Evolutionary conservation across 768 basidiomycete species (phyloP), one percentile per base, ranked within the genome.

Genomic region (Tricholoma matsutake): DNA sequence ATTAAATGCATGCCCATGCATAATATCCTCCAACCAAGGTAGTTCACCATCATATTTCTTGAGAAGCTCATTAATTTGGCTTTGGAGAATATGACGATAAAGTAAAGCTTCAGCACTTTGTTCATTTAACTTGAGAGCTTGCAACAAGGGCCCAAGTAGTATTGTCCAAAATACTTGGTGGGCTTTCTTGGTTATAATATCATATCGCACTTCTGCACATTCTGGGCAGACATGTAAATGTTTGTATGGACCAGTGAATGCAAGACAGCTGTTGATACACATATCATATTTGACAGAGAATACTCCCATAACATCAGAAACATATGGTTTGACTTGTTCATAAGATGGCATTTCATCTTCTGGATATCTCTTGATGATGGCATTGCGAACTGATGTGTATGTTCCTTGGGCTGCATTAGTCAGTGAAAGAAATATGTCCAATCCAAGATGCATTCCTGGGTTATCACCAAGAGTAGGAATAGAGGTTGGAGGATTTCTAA

Each of bases 91-190:
- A 14, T 39, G 37, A 39, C 37, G 13, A 39, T 39, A 39, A 39
- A 18, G 41, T 43, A n/a, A n/a, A 49, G 45, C 22, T 8, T 49
- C 22, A 4, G 45, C 71, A 64, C 16, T 67, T 51, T 10, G 58
- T 20, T 39, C n/a, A 18, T 6, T 18, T 18, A 43, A 4, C 67
- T 67, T 43, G 2, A 77, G 63, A 0, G 80, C 77, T 54, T 82
- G 80, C 0, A 82, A 57, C 52, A 80, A 78, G 0, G 45, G 45
- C 7, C 45, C 45, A 47, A 47, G 45, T 47, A 13, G 45, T 4
- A 47, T 47, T 47, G 45, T 47, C 8, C 25, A 22, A 51, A 51
- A 20, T 20, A 8, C 1, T 51, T 51, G 49, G 49, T 28, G 11
- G 1, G 28, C 6, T 16, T 51, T 51, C 28, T 51, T 51, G 49